Base-by-base conservation (phyloP, 345 rosid genomes). In the Isatis tinctoria region DNA sequence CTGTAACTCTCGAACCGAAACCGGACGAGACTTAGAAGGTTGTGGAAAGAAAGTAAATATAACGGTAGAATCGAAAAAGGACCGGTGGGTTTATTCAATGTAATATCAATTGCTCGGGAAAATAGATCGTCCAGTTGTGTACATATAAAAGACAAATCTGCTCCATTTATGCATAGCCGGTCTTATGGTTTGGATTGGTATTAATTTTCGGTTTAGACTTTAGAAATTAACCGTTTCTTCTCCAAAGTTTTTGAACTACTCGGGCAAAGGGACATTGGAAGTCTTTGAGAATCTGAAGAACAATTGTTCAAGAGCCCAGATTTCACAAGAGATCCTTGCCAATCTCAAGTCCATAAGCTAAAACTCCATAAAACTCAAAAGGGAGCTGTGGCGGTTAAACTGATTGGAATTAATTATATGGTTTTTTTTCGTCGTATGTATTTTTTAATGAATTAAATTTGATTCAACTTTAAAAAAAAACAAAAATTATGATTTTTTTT, bases 1-100 rank as follows among this genome's bases (percentile, higher is more conserved):
- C 96, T 1, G 93, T 94, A 49, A 67, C 43, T 53, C 97, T 94
- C 17, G 97, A 94, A 83, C 90, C 98, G 24, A 94, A 88, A 79
- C 79, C 90, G 5, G 97, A 91, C 13, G 93, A 91, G 74, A 78
- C 97, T 3, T 93, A 80, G 78, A 69, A 56, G 12, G 40, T 14
- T 28, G 27, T 62, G 44, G 44, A 36, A 39, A 62, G 61, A 28
- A 54, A 53, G 79, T 76, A 68, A 68, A 75, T 75, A 75, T 37
- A 45, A 68, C 45, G 45, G 63, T 75, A 75, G 79, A 61, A 43
- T n/a, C n/a, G n/a, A 52, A 26, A 43, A 32, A 60, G 16, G 3
- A 6, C 14, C 35, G 56, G 58, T 62, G 51, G 70, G 24, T 35
- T 60, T 69, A 52, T 44, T 43, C 4, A 54, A 60, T 76, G 44